A percentile compares a stretch with the other conserved stretches of the same genome.
Conservation (phyloP, 2,329 filamentous ascomycete species). For the Sporothrix brunneoviolacea region DNA sequence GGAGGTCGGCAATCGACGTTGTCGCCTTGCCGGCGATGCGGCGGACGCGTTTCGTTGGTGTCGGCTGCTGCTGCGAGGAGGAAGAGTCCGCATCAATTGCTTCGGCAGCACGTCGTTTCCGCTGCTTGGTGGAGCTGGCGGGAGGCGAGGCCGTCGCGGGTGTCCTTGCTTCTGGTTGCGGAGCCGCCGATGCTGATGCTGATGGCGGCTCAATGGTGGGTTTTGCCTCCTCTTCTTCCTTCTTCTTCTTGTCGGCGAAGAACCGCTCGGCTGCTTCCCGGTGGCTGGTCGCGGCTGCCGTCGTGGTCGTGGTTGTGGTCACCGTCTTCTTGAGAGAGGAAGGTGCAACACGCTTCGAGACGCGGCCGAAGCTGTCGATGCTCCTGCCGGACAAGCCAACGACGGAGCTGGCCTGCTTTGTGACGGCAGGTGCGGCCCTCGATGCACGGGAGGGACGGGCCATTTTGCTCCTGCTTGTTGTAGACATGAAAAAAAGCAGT, state of each 20-base stretch:
- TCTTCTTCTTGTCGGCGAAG: slow-evolving; percentile 25
- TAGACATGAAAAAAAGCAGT: background rate
- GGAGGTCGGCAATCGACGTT: slow-evolving; percentile 19
- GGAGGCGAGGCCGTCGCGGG: background rate
- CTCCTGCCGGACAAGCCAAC: slow-evolving; percentile 5
- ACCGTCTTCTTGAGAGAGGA: slow-evolving; percentile 14
- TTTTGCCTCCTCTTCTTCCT: background rate
- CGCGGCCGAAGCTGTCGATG: slow-evolving; percentile 21
- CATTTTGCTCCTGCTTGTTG: slow-evolving; percentile 8
- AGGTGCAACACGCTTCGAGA: slow-evolving; percentile 20
- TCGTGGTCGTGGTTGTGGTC: background rate
- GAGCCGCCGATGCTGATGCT: slow-evolving; percentile 22
- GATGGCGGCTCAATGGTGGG: slow-evolving; percentile 17
- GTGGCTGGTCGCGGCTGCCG: background rate
- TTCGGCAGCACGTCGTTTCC: slow-evolving; percentile 16
- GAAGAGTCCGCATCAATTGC: background rate
- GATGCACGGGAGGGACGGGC: slow-evolving; percentile 14
- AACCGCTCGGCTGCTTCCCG: slow-evolving; percentile 18
- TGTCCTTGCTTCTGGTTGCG: background rate
- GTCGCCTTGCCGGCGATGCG: slow-evolving; percentile 10
- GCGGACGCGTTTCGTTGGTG: slow-evolving; percentile 15
- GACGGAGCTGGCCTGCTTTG: slow-evolving; percentile 2
- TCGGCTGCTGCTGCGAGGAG: background rate
- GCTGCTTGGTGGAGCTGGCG: slow-evolving; percentile 1
- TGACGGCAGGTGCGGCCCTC: slow-evolving; percentile 12